Conservation (phyloP, 2,329 filamentous ascomycete genomes). For the Orbilia brochopaga region DNA sequence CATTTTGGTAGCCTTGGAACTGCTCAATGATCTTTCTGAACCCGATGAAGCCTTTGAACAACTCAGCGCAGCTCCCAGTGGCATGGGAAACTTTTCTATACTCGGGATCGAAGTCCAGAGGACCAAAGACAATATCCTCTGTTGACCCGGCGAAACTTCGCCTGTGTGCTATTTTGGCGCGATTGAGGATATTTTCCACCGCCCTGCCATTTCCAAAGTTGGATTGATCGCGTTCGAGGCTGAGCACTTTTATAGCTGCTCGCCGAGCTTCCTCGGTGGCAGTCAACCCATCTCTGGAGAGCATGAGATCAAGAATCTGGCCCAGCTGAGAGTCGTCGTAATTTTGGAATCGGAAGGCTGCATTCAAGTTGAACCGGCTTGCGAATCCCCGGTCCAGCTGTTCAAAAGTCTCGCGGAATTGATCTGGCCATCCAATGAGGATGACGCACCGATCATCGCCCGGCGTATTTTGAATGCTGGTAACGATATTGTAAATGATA, state of each 20-base stretch:
- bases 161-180: slow-evolving; percentile 63
- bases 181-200: slow-evolving; percentile 70
- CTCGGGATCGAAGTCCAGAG: slow-evolving; percentile 64
- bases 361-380: slow-evolving; percentile 70
- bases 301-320: slow-evolving; percentile 68
- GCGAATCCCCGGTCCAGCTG: slow-evolving; percentile 73
- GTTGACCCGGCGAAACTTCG: slow-evolving; percentile 32
- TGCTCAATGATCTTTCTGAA: slow-evolving; percentile 63
- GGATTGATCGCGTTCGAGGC: slow-evolving; percentile 67
- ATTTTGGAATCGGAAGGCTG: slow-evolving; percentile 72
- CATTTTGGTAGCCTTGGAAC: slow-evolving; percentile 65
- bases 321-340: slow-evolving; percentile 67
- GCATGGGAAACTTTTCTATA: slow-evolving; percentile 63
- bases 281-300: slow-evolving; percentile 64
- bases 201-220: slow-evolving; percentile 78
- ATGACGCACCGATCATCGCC: slow-evolving; percentile 76
- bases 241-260: slow-evolving; percentile 69
- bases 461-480: slow-evolving; percentile 71
- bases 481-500: slow-evolving; percentile 75
- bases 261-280: slow-evolving; percentile 63
- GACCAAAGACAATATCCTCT: slow-evolving; percentile 55
- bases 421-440: slow-evolving; percentile 71
- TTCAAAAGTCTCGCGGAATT: slow-evolving; percentile 74
- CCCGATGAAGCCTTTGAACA: slow-evolving; percentile 68
- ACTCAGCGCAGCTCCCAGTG: slow-evolving; percentile 64